phyloP scores from a whole-genome alignment of 768 basidiomycete genomes.

The Tylopilus balloui region DNA sequence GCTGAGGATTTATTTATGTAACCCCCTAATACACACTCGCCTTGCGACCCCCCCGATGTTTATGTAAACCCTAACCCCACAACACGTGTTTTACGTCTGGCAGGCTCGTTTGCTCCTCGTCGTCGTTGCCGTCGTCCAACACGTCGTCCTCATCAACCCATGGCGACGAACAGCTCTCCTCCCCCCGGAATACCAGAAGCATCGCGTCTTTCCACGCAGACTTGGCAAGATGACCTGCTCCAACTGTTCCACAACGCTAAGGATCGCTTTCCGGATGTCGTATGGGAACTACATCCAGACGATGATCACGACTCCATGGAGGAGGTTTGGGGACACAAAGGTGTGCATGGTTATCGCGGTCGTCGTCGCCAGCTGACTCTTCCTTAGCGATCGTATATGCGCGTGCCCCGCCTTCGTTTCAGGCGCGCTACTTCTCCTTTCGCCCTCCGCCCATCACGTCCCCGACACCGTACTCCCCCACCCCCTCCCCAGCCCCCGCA shows the following conservation, averaged over 20 bases:
- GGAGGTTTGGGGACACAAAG: slow-evolving; percentile 92
- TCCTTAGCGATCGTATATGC: slow-evolving; percentile 85
- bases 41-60: background rate
- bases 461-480: slow-evolving; percentile 45
- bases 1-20: background rate
- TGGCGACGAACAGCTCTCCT: slow-evolving; percentile 26
- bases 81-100: slow-evolving; percentile 28
- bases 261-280: slow-evolving; percentile 92
- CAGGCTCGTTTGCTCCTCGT: slow-evolving; percentile 6
- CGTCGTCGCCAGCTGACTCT: slow-evolving; percentile 1
- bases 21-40: background rate
- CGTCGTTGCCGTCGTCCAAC: slow-evolving; percentile 15
- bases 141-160: slow-evolving; percentile 24
- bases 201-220: slow-evolving; percentile 57
- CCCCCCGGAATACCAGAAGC: slow-evolving; percentile 47
- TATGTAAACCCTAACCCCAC: slow-evolving; percentile 25
- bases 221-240: slow-evolving; percentile 81
- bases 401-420: slow-evolving; percentile 88
- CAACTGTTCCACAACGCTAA: slow-evolving; percentile 77
- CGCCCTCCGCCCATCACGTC: slow-evolving; percentile 52
- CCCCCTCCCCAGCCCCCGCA: slow-evolving; percentile 48
- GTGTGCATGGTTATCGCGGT: slow-evolving; percentile 38
- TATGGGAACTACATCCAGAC: slow-evolving; percentile 76
- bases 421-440: slow-evolving; percentile 82
- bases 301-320: slow-evolving; percentile 47